Percentiles rank a stretch among this genome's conserved stretches.
Conservation (phyloP, 352 stramenopile species). For the Phytophthora gonapodyides region DNA sequence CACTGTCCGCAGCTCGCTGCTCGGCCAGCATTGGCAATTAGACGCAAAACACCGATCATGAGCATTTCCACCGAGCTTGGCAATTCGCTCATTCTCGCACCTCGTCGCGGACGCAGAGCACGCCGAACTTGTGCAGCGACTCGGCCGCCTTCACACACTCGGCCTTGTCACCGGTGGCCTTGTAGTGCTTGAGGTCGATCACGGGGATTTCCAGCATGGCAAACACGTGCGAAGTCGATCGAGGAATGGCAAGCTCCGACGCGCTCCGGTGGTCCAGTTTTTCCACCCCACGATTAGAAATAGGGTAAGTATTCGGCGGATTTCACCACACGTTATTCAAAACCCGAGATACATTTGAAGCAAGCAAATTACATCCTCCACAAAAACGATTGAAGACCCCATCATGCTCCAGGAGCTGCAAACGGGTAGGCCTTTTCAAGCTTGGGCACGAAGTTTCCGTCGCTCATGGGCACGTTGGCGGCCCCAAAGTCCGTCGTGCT, state of each 20-base stretch:
- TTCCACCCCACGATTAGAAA: slow-evolving; percentile 11
- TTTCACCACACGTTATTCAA: too few relatives aligned
- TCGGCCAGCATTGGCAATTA: background rate
- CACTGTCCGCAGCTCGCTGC: slow-evolving; percentile 64
- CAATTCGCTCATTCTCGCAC: slow-evolving; percentile 18
- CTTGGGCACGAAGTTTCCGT: slow-evolving; percentile 30
- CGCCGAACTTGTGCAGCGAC: slow-evolving; percentile 85
- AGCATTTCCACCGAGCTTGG: too few relatives aligned
- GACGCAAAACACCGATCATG: slow-evolving; percentile 1
- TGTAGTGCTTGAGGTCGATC: slow-evolving; percentile 85
- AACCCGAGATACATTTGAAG: too few relatives aligned
- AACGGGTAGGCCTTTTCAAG: background rate
- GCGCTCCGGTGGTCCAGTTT: too few relatives aligned
- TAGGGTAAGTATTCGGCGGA: slow-evolving; percentile 18
- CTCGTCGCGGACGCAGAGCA: slow-evolving; percentile 82
- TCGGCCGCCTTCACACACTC: slow-evolving; percentile 81
- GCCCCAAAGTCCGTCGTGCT: slow-evolving; percentile 30
- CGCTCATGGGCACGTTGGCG: slow-evolving; percentile 32
- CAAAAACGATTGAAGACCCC: too few relatives aligned
- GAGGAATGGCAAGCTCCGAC: background rate
- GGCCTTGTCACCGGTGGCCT: slow-evolving; percentile 61
- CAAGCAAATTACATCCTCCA: too few relatives aligned
- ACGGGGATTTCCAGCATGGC: slow-evolving; percentile 79
- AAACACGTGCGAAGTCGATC: background rate
- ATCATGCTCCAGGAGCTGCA: too few relatives aligned